Evolutionary conservation across 2,329 filamentous ascomycete genomes (phyloP).

Genomic region (Diaporthe velutina): DNA sequence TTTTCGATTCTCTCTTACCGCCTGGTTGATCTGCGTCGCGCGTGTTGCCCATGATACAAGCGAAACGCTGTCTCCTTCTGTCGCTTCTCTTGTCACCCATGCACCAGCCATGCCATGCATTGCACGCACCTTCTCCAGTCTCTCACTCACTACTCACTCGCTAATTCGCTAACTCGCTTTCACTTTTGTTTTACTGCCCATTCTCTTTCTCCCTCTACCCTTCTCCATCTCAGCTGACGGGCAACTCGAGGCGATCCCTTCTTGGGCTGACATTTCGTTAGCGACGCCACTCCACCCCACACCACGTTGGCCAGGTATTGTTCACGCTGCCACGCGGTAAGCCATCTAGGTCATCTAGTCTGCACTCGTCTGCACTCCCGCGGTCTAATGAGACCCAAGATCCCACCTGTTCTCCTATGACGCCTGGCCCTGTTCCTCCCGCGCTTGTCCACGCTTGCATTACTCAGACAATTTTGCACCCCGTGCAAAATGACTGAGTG

Average conservation of each 20-base stretch:
- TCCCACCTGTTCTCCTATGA: background rate
- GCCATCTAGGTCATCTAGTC: constrained; percentile 23
- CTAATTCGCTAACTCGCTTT: background rate
- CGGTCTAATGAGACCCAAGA: background rate
- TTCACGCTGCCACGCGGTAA: too few relatives aligned
- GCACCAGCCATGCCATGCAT: background rate
- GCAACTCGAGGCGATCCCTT: constrained; percentile 21
- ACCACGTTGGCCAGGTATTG: background rate
- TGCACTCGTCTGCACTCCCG: too few relatives aligned
- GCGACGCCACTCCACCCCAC: constrained; percentile 7
- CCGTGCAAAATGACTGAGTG: background rate
- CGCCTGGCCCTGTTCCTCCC: background rate
- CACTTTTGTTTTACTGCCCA: background rate
- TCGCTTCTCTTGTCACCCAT: constrained; percentile 1
- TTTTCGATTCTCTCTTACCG: constrained; percentile 5
- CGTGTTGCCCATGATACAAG: constrained; percentile 13
- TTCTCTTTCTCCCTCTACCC: too few relatives aligned
- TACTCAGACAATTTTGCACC: constrained; percentile 1
- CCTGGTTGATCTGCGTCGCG: constrained; percentile 22
- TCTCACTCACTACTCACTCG: background rate
- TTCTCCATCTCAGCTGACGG: background rate
- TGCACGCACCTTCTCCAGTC: background rate
- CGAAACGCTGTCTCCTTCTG: background rate
- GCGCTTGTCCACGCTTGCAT: constrained; percentile 29
- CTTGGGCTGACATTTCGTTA: constrained; percentile 18